Evolutionary conservation across 345 rosid genomes (phyloP).

Genomic region (Cochlearia excelsa): DNA sequence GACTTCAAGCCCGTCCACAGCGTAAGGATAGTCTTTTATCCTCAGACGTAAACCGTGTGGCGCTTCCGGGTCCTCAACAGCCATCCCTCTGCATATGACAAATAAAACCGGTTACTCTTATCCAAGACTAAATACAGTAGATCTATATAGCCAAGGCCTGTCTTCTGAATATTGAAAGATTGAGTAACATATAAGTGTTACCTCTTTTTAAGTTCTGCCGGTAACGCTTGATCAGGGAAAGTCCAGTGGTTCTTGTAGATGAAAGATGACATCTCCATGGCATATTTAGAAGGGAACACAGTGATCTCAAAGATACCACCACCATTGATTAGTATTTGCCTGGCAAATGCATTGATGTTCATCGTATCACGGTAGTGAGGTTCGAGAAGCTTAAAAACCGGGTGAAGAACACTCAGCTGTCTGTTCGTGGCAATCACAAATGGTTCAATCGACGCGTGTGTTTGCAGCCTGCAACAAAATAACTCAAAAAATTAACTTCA

Average conservation of each 20-base stretch:
- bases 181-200: slow-evolving; percentile 22
- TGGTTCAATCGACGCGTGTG: slow-evolving; percentile 71
- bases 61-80: slow-evolving; percentile 55
- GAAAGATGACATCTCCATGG: slow-evolving; percentile 61
- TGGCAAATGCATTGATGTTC: slow-evolving; percentile 64
- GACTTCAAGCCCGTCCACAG: slow-evolving; percentile 71
- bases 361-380: slow-evolving; percentile 87
- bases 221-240: slow-evolving; percentile 66
- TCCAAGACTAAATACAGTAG: not conserved
- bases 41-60: slow-evolving; percentile 54
- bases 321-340: slow-evolving; percentile 57
- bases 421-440: slow-evolving; percentile 70
- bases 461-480: slow-evolving; percentile 49
- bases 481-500: slow-evolving; percentile 2
- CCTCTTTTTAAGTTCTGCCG: slow-evolving; percentile 73
- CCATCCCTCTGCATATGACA: slow-evolving; percentile 53
- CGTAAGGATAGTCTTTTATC: slow-evolving; percentile 69
- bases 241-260: slow-evolving; percentile 53
- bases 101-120: not conserved
- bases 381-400: slow-evolving; percentile 66
- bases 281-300: slow-evolving; percentile 55
- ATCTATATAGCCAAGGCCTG: too few relatives aligned
- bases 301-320: slow-evolving; percentile 62
- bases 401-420: slow-evolving; percentile 77
- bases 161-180: not conserved